Evolutionary conservation across 2,329 filamentous ascomycete genomes (phyloP).

Genomic region (Paraconiothyrium sp.): DNA sequence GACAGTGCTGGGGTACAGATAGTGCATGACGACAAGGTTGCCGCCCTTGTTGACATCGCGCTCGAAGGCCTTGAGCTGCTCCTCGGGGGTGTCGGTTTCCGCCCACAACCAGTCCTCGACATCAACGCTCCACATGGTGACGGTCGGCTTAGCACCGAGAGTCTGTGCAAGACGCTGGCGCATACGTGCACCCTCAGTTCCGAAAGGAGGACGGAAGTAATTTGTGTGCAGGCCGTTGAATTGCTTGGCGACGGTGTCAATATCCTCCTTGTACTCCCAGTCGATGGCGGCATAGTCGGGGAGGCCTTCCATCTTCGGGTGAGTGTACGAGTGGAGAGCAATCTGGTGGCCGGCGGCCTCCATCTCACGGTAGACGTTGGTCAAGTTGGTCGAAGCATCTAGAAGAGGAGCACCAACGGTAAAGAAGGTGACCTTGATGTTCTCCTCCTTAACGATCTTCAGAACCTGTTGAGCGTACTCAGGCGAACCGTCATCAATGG

Average conservation of each 20-base stretch:
- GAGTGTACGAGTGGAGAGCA: conserved; percentile 73
- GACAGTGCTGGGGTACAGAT: conserved; percentile 71
- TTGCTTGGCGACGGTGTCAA: conserved; percentile 56
- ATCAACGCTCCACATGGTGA: conserved; percentile 75
- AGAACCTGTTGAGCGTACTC: conserved; percentile 68
- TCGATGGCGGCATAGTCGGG: conserved; percentile 64
- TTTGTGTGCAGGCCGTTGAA: conserved; percentile 48
- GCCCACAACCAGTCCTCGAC: conserved; percentile 78
- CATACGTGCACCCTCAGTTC: conserved; percentile 73
- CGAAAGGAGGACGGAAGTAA: conserved; percentile 77
- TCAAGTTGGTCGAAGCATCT: conserved; percentile 68
- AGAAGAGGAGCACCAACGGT: conserved; percentile 71
- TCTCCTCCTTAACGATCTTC: conserved; percentile 67
- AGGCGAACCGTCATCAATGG: conserved; percentile 75
- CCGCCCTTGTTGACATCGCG: conserved; percentile 70
- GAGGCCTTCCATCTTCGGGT: conserved; percentile 72
- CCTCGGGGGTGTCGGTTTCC: conserved; percentile 68
- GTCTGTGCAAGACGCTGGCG: conserved; percentile 67
- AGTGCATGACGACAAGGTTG: conserved; percentile 74
- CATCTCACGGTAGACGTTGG: conserved; percentile 72
- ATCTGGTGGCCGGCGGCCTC: conserved; percentile 70
- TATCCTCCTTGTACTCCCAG: conserved; percentile 69
- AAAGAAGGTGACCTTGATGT: conserved; percentile 75
- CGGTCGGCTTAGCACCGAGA: conserved; percentile 59
- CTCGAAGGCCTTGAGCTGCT: conserved; percentile 72